Conservation (phyloP, 768 basidiomycete species). For the Kwoniella bestiolae region DNA sequence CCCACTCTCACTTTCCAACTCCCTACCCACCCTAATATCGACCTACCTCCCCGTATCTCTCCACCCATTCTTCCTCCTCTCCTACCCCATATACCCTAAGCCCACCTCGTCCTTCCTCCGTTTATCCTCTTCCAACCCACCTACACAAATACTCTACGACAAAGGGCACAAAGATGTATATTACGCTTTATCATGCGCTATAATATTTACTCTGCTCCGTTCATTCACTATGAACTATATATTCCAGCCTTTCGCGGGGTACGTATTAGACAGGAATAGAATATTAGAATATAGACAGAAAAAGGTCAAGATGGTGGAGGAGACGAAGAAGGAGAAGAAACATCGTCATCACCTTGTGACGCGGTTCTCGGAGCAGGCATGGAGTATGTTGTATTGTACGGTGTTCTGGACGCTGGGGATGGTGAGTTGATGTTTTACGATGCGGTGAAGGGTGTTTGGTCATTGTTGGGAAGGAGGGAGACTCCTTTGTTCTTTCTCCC, state of each 20-base stretch:
- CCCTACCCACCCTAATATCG: conserved; percentile 13
- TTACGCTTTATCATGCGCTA: conserved; percentile 77
- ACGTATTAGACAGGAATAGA: conserved; percentile 64
- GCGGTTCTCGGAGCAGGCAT: conserved; percentile 94
- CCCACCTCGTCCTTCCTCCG: conserved; percentile 1
- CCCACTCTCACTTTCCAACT: conserved; percentile 20
- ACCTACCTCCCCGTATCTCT: conserved; percentile 36
- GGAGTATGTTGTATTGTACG: conserved; percentile 80
- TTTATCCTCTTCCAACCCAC: conserved; percentile 5
- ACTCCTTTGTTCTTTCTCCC: neutral
- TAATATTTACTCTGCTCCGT: conserved; percentile 82
- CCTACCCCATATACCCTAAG: conserved; percentile 34
- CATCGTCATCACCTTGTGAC: conserved; percentile 76
- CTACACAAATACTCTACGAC: conserved; percentile 64
- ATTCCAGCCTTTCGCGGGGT: conserved; percentile 78
- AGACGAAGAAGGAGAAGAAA: conserved; percentile 63
- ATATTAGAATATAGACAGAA: neutral
- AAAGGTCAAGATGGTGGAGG: conserved; percentile 14
- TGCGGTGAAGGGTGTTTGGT: too few relatives aligned
- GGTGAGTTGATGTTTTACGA: conserved; percentile 65
- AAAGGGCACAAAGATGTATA: conserved; percentile 76
- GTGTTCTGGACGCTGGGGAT: conserved; percentile 76
- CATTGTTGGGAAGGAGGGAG: too few relatives aligned
- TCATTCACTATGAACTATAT: conserved; percentile 74
- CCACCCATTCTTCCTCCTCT: conserved; percentile 41